A percentile compares a stretch with the other conserved stretches of the same genome.
phyloP scores from a whole-genome alignment of 345 rosid genomes.

The Eucalyptus pauciflora region DNA sequence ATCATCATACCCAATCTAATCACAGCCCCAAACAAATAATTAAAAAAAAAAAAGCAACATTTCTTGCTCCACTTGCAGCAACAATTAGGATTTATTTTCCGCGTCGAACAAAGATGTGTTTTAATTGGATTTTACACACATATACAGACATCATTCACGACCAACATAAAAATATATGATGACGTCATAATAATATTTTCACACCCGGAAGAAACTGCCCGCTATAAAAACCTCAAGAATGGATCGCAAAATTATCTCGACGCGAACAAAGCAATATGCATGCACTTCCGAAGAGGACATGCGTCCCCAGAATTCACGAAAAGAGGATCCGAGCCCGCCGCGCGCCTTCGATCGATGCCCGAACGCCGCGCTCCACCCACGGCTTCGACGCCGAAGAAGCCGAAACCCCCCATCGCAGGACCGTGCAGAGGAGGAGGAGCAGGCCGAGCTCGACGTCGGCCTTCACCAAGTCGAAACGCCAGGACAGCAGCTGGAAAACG shows the following conservation, averaged over 20 bases:
- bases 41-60: no score
- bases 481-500: neutral
- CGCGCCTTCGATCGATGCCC: neutral
- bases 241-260: neutral
- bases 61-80: no score
- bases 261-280: neutral
- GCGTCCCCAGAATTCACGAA: neutral
- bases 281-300: neutral
- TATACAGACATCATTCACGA: neutral
- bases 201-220: neutral
- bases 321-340: neutral
- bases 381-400: neutral
- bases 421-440: slow-evolving; percentile 3
- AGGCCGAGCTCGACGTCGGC: slow-evolving; percentile 19
- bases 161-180: neutral
- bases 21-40: no score
- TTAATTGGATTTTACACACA: neutral
- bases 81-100: no score
- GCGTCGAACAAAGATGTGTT: neutral
- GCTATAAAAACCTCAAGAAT: neutral
- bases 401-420: neutral
- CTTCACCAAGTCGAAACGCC: neutral
- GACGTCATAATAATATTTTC: neutral
- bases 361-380: neutral
- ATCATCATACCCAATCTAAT: no score